phyloP scores from a whole-genome alignment of 352 stramenopile species.

The Phytophthora litchii region DNA sequence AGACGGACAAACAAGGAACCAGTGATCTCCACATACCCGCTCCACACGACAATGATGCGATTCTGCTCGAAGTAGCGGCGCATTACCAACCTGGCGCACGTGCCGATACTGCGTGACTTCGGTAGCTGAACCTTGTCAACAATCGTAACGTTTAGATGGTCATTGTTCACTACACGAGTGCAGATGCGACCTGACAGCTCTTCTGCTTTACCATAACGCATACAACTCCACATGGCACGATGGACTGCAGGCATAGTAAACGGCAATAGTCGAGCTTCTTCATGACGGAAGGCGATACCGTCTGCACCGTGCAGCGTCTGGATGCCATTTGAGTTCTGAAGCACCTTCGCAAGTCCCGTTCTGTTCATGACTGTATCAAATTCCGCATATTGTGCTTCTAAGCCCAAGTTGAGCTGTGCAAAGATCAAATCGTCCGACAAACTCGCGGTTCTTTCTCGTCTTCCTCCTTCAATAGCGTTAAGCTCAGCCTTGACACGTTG shows the following conservation, averaged over 20 bases:
- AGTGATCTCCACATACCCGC: constrained; percentile 37
- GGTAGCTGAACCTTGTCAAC: constrained; percentile 32
- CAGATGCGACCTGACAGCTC: constrained; percentile 23
- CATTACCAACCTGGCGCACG: constrained; percentile 27
- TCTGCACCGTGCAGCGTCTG: constrained; percentile 10
- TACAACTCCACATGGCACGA: constrained; percentile 31
- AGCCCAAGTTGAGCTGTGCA: constrained; percentile 19
- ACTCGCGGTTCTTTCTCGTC: constrained; percentile 8
- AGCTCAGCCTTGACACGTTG: constrained; percentile 10
- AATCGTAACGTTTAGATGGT: constrained; percentile 38
- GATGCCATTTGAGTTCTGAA: constrained; percentile 20
- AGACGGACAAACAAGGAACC: constrained; percentile 41
- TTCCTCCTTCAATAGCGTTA: constrained; percentile 4
- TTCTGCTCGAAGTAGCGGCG: constrained; percentile 31
- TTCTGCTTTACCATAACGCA: constrained; percentile 21
- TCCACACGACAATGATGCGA: constrained; percentile 39
- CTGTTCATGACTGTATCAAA: constrained; percentile 20
- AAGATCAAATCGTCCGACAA: constrained; percentile 29
- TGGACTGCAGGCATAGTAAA: constrained; percentile 34
- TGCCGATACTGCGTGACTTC: constrained; percentile 16
- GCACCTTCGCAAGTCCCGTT: constrained; percentile 3
- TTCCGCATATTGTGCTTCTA: constrained; percentile 30
- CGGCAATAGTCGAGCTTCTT: constrained; percentile 32
- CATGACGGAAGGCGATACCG: constrained; percentile 20
- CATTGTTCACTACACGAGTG: constrained; percentile 21